Evolutionary conservation across 2,329 filamentous ascomycete species (phyloP).

Genomic region (Hypocreales sp.): DNA sequence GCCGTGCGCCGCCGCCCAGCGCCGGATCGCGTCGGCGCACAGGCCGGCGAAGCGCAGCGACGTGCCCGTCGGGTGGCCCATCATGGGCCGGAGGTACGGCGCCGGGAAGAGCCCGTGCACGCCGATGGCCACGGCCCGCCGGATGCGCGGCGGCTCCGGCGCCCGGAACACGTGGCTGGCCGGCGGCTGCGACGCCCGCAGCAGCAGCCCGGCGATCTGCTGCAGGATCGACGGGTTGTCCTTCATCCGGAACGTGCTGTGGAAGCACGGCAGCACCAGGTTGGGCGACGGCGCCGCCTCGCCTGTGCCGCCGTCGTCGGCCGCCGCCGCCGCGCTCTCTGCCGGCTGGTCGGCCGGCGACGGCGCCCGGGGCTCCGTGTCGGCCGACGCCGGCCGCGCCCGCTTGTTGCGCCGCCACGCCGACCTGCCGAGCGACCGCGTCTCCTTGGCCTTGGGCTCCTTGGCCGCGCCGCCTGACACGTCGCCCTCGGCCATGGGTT

Average conservation of each 20-base stretch:
- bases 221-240: slow-evolving; percentile 56
- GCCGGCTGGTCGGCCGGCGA: slow-evolving; percentile 6
- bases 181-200: slow-evolving; percentile 38
- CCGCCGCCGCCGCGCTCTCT: slow-evolving; percentile 1
- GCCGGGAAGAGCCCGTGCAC: slow-evolving; percentile 91
- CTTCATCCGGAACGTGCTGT: slow-evolving; percentile 50
- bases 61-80: slow-evolving; percentile 90
- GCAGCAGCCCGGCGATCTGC: slow-evolving; percentile 43
- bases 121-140: slow-evolving; percentile 80
- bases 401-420: slow-evolving; percentile 28
- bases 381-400: slow-evolving; percentile 29
- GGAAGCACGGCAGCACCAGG: slow-evolving; percentile 54
- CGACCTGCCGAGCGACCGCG: slow-evolving; percentile 8
- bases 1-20: slow-evolving; percentile 64
- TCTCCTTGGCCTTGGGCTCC: slow-evolving; percentile 16
- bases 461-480: slow-evolving; percentile 21
- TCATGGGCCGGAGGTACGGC: slow-evolving; percentile 70
- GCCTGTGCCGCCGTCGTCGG: slow-evolving; percentile 21
- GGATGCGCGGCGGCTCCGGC: slow-evolving; percentile 55
- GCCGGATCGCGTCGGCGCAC: slow-evolving; percentile 66
- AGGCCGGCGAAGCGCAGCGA: slow-evolving; percentile 86
- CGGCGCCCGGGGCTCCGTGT: slow-evolving; percentile 23
- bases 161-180: slow-evolving; percentile 58
- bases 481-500: slow-evolving; percentile 26
- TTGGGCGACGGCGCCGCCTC: slow-evolving; percentile 35